Evolutionary conservation across 1,139 yeast species (phyloP).

Genomic region (Debaryomyces fabryi): DNA sequence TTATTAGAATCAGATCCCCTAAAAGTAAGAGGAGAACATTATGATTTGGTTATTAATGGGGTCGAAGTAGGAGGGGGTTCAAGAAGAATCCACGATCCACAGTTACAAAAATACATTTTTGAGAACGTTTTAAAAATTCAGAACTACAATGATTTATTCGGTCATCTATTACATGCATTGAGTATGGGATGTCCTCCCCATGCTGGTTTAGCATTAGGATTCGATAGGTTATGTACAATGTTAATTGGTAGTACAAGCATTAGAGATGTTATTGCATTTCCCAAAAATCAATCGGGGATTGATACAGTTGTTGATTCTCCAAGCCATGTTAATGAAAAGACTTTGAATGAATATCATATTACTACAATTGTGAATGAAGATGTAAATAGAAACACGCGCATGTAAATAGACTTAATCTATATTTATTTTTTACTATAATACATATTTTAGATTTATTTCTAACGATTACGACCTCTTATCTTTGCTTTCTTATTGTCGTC

Average conservation of each 20-base stretch:
- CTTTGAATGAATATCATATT: conserved; percentile 55
- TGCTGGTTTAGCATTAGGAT: conserved; percentile 95
- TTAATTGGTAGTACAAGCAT: conserved; percentile 72
- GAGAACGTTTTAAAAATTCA: conserved; percentile 55
- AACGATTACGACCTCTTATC: conserved; percentile 33
- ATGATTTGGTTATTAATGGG: conserved; percentile 91
- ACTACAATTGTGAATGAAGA: conserved; percentile 14
- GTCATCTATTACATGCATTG: conserved; percentile 81
- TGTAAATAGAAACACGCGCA: conserved; percentile 7
- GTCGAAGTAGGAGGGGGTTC: conserved; percentile 98
- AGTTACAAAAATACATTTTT: conserved; percentile 71
- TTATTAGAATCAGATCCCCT: conserved; percentile 58
- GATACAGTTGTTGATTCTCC: conserved; percentile 93
- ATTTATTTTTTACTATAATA: conserved; percentile 3
- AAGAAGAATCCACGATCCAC: conserved; percentile 87
- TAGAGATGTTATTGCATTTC: conserved; percentile 94
- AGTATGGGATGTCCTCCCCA: conserved; percentile 97
- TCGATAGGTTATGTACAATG: conserved; percentile 93
- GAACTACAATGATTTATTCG: conserved; percentile 69
- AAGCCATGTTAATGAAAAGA: conserved; percentile 53
- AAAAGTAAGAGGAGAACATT: conserved; percentile 85
- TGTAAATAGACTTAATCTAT: conserved; percentile 11
- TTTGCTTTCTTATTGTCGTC: conserved; percentile 24
- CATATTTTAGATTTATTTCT: conserved; percentile 11
- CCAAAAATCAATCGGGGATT: conserved; percentile 85